Conservation (phyloP, 352 stramenopile species). For the Saprolegnia diclina region DNA sequence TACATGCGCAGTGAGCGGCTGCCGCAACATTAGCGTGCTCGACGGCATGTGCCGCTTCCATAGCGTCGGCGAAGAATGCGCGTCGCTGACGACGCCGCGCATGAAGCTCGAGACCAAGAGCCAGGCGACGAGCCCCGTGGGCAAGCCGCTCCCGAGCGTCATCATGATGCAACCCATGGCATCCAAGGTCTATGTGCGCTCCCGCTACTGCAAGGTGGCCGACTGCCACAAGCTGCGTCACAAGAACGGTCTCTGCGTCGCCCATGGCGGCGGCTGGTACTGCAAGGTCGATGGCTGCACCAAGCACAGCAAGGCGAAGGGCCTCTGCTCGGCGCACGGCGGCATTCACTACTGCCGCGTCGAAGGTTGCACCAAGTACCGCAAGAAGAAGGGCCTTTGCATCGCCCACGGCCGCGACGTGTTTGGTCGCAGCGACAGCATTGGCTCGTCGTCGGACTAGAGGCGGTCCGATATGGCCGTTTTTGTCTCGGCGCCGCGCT, state of each 20-base stretch:
- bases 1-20: conserved; percentile 14
- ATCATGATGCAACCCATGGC: not conserved
- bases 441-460: conserved; percentile 7
- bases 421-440: conserved; percentile 26
- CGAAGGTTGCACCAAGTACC: conserved; percentile 64
- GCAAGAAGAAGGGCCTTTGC: conserved; percentile 28
- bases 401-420: conserved; percentile 24
- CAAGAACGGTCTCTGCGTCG: conserved; percentile 48
- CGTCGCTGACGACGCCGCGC: conserved; percentile 14
- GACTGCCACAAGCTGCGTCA: conserved; percentile 26
- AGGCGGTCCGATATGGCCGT: not conserved
- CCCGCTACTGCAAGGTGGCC: conserved; percentile 24
- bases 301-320: conserved; percentile 76
- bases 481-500: not conserved
- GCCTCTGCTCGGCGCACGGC: conserved; percentile 66
- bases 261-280: conserved; percentile 59
- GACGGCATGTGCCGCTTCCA: conserved; percentile 24
- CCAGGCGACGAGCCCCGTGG: conserved; percentile 1
- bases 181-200: conserved; percentile 21
- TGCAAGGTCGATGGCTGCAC: conserved; percentile 56
- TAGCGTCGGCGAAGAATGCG: not conserved
- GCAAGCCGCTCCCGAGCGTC: conserved; percentile 1
- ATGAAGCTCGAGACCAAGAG: conserved; percentile 14
- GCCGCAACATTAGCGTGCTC: conserved; percentile 14
- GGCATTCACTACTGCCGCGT: conserved; percentile 68